Evolutionary conservation across 768 basidiomycete species (phyloP), one percentile per base, ranked within the genome.

Genomic region (Daedaleopsis nitida): DNA sequence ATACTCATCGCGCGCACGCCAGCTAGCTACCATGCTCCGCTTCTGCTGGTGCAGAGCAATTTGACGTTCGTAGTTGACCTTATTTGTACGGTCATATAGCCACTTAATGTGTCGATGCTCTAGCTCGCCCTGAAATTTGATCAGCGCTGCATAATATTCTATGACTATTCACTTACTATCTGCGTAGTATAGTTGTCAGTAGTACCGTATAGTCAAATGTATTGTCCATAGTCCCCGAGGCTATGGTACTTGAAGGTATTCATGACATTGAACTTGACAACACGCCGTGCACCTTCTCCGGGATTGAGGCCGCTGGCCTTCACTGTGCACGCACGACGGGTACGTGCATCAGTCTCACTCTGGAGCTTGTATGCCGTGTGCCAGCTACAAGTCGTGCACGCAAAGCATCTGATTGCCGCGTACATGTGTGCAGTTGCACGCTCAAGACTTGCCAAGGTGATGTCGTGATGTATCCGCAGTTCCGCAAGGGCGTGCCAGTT

Each of bases 401-500:
- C 47, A 59, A 78, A 78, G 4, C 38, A 51, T 0, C 70, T 64
- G 0, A 77, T 45, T 8, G 58, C 44, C 0, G 3, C 21, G 0
- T 70, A 66, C 1, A 75, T 52, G 0, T 14, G 19, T 1, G 27
- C 55, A 0, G 71, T 74, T 0, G 39, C 57, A 0, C 57, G 12
- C 0, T 72, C 59, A 0, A 78, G 64, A 1, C 52, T 21, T 0
- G 17, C 3, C 0, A 77, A 67, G 0, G 71, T 67, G 0, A 66
- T 17, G 2, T 75, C 69, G 0, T 73, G 74, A 39, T 78, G 77
- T 35, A 74, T 65, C 8, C 65, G 67, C 0, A 74, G 55, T 44
- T 79, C 78, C 0, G 75, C 74, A 1, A 73, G 56, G 0, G 69
- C 68, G 51, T 79, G 76, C 78, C 77, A 79, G 1, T 64, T 47